phyloP scores from a whole-genome alignment of 2,329 filamentous ascomycete genomes.

The Colletotrichum ledebouriae region DNA sequence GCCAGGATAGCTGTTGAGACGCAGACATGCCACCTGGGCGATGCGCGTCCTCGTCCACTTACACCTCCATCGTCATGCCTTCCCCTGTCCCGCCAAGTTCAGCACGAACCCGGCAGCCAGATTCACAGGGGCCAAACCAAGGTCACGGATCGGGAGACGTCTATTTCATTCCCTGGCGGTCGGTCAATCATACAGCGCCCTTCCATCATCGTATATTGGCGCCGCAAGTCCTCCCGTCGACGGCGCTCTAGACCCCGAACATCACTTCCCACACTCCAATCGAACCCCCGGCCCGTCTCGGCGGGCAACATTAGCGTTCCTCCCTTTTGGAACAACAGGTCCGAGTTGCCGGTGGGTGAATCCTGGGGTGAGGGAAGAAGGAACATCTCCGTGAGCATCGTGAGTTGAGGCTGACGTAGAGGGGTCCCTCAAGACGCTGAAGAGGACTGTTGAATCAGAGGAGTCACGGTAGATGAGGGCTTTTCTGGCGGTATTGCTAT shows the following conservation, averaged over 20 bases:
- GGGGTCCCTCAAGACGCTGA: not conserved
- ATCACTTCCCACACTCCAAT: slow-evolving; percentile 14
- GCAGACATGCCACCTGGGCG: slow-evolving; percentile 14
- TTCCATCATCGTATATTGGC: slow-evolving; percentile 40
- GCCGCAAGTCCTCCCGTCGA: slow-evolving; percentile 32
- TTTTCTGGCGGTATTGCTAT: slow-evolving; percentile 18
- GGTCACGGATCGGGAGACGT: slow-evolving; percentile 25
- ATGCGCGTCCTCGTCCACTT: not conserved
- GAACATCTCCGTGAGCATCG: slow-evolving; percentile 3
- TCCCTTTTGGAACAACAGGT: slow-evolving; percentile 35
- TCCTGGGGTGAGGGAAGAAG: not conserved
- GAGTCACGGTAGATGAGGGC: slow-evolving; percentile 4
- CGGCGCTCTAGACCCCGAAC: slow-evolving; percentile 34
- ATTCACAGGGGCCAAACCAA: slow-evolving; percentile 14
- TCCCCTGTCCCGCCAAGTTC: not conserved
- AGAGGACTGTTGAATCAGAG: not conserved
- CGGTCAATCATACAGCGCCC: slow-evolving; percentile 20
- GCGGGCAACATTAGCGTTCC: slow-evolving; percentile 28
- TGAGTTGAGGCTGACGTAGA: not conserved
- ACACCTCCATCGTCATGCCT: slow-evolving; percentile 20
- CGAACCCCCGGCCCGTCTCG: slow-evolving; percentile 4
- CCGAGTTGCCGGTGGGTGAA: slow-evolving; percentile 16
- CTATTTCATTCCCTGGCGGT: slow-evolving; percentile 22
- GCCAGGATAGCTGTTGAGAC: slow-evolving; percentile 1
- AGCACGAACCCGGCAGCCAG: not conserved